A percentile compares a stretch with the other conserved stretches of the same genome.
Evolutionary conservation across 257 asterid genomes (phyloP).

Genomic region (Thymus quinquecostatus): DNA sequence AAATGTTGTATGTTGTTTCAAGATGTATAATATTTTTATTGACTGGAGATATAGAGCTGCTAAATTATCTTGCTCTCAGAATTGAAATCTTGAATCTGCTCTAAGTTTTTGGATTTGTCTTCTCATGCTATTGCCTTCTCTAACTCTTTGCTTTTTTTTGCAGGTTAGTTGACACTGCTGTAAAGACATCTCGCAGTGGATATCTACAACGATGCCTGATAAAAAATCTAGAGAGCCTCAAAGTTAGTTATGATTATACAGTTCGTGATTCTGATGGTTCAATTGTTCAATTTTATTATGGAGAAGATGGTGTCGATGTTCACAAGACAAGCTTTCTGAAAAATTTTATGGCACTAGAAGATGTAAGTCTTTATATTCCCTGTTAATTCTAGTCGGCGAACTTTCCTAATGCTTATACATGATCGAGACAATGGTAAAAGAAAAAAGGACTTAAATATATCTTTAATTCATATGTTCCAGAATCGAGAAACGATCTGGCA

Average conservation of each 20-base stretch:
- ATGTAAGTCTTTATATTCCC: slow-evolving; percentile 53
- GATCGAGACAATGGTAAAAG: slow-evolving; percentile 15
- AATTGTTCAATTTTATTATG: slow-evolving; percentile 82
- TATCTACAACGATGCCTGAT: slow-evolving; percentile 89
- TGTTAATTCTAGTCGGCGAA: slow-evolving; percentile 18
- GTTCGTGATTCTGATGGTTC: slow-evolving; percentile 99
- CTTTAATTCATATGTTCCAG: slow-evolving; percentile 46
- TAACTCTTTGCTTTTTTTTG: slow-evolving; percentile 31
- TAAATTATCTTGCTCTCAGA: not conserved
- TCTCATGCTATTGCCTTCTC: slow-evolving; percentile 13
- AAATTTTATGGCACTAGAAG: slow-evolving; percentile 77
- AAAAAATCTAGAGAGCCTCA: slow-evolving; percentile 90
- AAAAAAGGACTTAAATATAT: not conserved
- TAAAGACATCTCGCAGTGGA: slow-evolving; percentile 99
- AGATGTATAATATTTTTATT: not conserved
- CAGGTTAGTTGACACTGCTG: slow-evolving; percentile 99
- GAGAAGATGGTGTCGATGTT: slow-evolving; percentile 96
- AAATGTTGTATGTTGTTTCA: not conserved
- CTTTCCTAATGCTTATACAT: slow-evolving; percentile 17
- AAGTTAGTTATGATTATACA: slow-evolving; percentile 86
- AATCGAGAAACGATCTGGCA: slow-evolving; percentile 70
- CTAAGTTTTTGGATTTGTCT: slow-evolving; percentile 1
- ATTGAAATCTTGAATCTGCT: slow-evolving; percentile 1
- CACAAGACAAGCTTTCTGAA: slow-evolving; percentile 85
- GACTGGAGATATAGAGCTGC: not conserved